These are phyloP conservation scores for Lippia alba DNA, from an alignment of 305 asterid species.

Conservation along the genomic window DNA sequence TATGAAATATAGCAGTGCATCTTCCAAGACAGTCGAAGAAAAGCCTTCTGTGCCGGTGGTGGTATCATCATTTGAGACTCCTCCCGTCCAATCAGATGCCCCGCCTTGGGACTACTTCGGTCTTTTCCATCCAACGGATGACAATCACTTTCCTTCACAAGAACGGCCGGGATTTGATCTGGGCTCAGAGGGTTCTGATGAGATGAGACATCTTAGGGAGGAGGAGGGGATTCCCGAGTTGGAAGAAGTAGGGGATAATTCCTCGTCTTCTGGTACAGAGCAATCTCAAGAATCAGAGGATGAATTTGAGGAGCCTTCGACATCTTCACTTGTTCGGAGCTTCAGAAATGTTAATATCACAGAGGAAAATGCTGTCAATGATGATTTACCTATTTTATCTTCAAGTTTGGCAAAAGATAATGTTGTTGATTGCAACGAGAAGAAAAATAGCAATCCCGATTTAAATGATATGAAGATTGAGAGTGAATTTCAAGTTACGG, in stretches of 20 bases:
- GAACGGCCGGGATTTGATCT: conserved; percentile 26
- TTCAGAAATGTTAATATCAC: conserved; percentile 58
- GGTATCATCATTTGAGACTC: background rate
- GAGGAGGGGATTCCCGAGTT: conserved; percentile 49
- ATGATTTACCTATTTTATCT: conserved; percentile 26
- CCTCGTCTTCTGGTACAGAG: conserved; percentile 42
- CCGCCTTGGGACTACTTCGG: conserved; percentile 35
- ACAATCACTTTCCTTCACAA: conserved; percentile 43
- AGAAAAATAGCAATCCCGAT: conserved; percentile 48
- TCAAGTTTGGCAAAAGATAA: conserved; percentile 36
- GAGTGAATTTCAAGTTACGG: conserved; percentile 43
- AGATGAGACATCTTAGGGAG: conserved; percentile 29
- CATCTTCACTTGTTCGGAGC: conserved; percentile 61
- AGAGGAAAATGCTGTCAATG: conserved; percentile 37
- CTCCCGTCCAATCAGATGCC: conserved; percentile 5
- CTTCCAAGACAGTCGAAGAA: conserved; percentile 62
- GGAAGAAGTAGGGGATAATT: conserved; percentile 50
- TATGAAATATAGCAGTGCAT: conserved; percentile 55
- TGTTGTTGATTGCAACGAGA: conserved; percentile 26
- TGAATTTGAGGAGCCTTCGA: conserved; percentile 70
- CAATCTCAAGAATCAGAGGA: conserved; percentile 65
- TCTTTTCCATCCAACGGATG: conserved; percentile 39
- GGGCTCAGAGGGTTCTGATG: conserved; percentile 30
- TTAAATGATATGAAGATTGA: conserved; percentile 42
- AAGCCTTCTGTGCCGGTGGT: conserved; percentile 46